phyloP scores from a whole-genome alignment of 441 rosid species.

The Croton laevigatus region DNA sequence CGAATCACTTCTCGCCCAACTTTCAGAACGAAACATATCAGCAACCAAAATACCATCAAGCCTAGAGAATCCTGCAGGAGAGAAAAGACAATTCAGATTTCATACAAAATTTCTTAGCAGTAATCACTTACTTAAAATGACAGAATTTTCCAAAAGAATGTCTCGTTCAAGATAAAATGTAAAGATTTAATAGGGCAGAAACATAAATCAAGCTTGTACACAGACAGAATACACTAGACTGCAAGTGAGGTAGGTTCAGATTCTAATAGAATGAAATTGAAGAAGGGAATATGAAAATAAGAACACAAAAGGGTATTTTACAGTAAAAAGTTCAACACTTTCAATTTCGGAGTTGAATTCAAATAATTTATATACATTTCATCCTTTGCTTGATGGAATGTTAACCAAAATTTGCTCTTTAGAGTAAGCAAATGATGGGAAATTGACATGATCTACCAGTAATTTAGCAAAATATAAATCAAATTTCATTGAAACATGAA shows the following conservation, averaged over 20 bases:
- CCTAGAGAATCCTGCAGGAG: conserved; percentile 55
- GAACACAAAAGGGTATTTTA: not conserved
- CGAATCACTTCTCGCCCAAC: conserved; percentile 60
- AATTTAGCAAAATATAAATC: not conserved
- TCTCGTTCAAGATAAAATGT: not conserved
- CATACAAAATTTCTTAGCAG: not conserved
- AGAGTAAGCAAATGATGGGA: not conserved
- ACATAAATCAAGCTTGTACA: not conserved
- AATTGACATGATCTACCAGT: not conserved
- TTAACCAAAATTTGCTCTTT: not conserved
- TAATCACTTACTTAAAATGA: not conserved
- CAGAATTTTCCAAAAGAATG: not conserved
- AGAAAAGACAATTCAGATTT: not conserved
- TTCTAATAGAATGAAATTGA: not conserved
- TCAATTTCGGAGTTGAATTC: not conserved
- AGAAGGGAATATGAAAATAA: not conserved
- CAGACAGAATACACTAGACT: not conserved
- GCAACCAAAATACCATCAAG: conserved; percentile 61
- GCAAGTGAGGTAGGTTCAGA: not conserved
- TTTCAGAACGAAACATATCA: conserved; percentile 76
- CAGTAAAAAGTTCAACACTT: not conserved
- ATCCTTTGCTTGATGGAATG: not conserved
- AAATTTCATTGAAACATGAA: not conserved
- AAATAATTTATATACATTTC: not conserved
- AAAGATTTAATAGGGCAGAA: not conserved